phyloP scores from a whole-genome alignment of 202 grass and related monocot species.

The Thinopyrum obtusiflorum region DNA sequence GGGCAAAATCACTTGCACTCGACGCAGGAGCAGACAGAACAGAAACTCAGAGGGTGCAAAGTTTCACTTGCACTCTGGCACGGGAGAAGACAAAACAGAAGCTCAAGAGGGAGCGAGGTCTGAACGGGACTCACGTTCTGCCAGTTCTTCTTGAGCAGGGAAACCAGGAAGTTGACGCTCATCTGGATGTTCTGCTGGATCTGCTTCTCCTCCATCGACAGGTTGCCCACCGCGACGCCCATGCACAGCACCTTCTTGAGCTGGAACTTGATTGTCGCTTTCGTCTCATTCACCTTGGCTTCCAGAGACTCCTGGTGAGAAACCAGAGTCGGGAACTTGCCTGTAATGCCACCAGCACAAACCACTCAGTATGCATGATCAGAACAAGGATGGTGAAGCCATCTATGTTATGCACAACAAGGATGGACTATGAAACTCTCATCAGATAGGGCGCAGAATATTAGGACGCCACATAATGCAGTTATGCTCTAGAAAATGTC shows the following conservation, averaged over 20 bases:
- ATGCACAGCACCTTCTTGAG: slow-evolving; percentile 15
- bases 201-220: too few species aligned
- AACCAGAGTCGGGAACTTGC: slow-evolving; percentile 71
- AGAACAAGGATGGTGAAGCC: background rate
- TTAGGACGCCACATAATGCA: too few species aligned
- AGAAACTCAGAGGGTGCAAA: background rate
- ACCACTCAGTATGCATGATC: background rate
- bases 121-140: slow-evolving; percentile 48
- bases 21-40: too few species aligned
- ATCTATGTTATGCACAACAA: background rate
- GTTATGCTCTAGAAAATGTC: too few species aligned
- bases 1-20: background rate
- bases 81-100: background rate
- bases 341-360: background rate
- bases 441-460: background rate
- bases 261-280: too few species aligned
- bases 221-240: too few species aligned
- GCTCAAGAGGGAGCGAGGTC: background rate
- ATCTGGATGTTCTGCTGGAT: too few species aligned
- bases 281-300: slow-evolving; percentile 11
- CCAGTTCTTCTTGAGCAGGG: slow-evolving; percentile 76
- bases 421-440: too few species aligned
- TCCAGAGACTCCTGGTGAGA: slow-evolving; percentile 65
- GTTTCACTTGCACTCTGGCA: background rate
- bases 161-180: slow-evolving; percentile 74